Evolutionary conservation across 768 basidiomycete species (phyloP), one percentile per base, ranked within the genome.

Genomic region (Mycena amicta): DNA sequence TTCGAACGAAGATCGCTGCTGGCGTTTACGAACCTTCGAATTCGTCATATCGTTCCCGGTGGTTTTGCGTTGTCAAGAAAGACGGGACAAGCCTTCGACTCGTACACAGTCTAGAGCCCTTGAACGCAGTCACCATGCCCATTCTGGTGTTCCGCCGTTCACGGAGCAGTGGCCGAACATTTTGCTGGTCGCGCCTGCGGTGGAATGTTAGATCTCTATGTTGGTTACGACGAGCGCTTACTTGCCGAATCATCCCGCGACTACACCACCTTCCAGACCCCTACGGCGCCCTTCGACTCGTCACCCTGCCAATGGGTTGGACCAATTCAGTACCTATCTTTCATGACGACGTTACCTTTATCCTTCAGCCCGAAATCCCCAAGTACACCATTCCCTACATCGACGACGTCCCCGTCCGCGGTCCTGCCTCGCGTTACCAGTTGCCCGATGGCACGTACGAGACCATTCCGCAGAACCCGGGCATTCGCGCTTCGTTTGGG

Each of bases 221-320:
- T 68, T 0, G 70, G 70, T 12, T 72, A 67, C 46, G 67, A 76
- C 27, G 63, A 75, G 11, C 58, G 65, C 0, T 39, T 53, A 0
- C 61, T 76, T 1, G 57, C 67, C 4, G 63, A 58, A 6, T 57
- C 63, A 2, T 74, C 66, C 0, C 49, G 65, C 2, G 69, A 75
- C 29, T 58, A 72, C 12, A 76, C 74, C 1, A 72, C 68, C 0
- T 76, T 75, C 52, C 64, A 68, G 52, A 69, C 63, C 0, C 71
- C 68, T 51, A 66, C 15, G 66, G 71, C 0, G 54, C 66, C 0
- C 39, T 66, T 1, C 60, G 63, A 0, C 62, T 74, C 0, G 63
- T 60, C 0, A 59, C 62, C 1, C 52, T 75, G 0, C 70, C 70
- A 0, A 73, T 72, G 70, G 75, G 74, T 0, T 69, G 68, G 57